Base-by-base conservation (phyloP, 768 basidiomycete species). In the Psilocybe azurescens region DNA sequence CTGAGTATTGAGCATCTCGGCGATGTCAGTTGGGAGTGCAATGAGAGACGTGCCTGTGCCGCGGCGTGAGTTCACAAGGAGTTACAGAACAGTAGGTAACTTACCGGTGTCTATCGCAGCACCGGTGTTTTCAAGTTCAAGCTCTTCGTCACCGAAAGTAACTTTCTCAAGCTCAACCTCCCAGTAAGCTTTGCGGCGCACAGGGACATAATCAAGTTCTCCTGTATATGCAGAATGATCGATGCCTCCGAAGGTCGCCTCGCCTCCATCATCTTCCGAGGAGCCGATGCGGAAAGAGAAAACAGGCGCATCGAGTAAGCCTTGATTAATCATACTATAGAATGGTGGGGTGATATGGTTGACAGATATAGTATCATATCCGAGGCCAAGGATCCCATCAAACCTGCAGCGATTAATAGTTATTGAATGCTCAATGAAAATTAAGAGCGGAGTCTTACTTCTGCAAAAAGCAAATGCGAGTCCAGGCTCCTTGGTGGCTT, bases 161-260 rank as follows among this genome's bases (percentile, higher is more conserved):
- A 99, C 81, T 74, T 89, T 89, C 78, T 93, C 83, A 29, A 99
- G 89, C 73, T 97, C 95, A 51, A 99, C 94, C 77, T 99, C 97
- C 96, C 96, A 97, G 78, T 97, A 99, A 4, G 94, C 97, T 83
- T 93, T 95, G 69, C 94, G 87, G 69, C 96, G 89, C 56, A 99
- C 82, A 54, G 97, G 97, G 32, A 91, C 94, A 69, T 99, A 99
- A 24, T 75, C 70, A 62, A 99, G 83, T 71, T 88, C 80, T 74
- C 97, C 97, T 4, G 75, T 85, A 79, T 91, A 98, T 36, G 93
- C 90, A 24, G 67, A 67, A 10, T 75, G 55, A 74, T 99, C 95
- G 63, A 98, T 84, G 47, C 95, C 97, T 67, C 97, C 97, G 65
- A 99, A 99, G 60, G 90, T 77, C 38, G 90, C 94, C 74, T 95